Base-by-base conservation (phyloP, 371 early-diverging fungal genomes). In the Mucor irregularis region DNA sequence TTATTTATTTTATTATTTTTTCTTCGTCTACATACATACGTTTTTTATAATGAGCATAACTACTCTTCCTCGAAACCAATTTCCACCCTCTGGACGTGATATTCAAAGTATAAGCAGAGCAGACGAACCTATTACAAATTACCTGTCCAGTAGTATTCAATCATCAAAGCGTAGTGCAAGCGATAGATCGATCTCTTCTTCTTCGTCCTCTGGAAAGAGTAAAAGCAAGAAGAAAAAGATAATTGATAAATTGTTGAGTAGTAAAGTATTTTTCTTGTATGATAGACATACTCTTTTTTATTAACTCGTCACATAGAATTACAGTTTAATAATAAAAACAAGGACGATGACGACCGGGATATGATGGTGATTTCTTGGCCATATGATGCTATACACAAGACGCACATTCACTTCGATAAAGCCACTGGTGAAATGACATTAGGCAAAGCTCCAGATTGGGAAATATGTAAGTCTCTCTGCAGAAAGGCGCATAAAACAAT, bases 301-400 rank as follows among this genome's bases (percentile, higher is more conserved):
- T 21, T 17, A 1, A 9, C 26, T 25, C 5, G 40, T 42, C 7
- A 5, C 16, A 33, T 22, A 49, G 50, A 37, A 13, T 25, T 28
- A 34, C 6, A 42, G 10, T 35, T 50, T 17, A 24, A 30, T 22
- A 48, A 49, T 19, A 39, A 40, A n/a, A 53, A 33, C 40, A 42
- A 31, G 5, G 21, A 4, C 2, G 16, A 39, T 30, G 9, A 49
- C 17, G 39, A 30, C 30, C 19, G 42, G 28, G 40, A 51, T 31
- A 33, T 29, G 22, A 62, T 62, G 53, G 31, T 53, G 7, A 58
- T 64, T 28, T 64, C 58, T 2, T 58, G 58, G 58, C 64, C 64
- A 38, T 58, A 58, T 58, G 58, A 64, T 53, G 58, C 58, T 13
- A 53, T 58, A n/a, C 63, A 63, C 43, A 63, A 63, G 48, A 58